Evolutionary conservation across 2,329 filamentous ascomycete species (phyloP).

Genomic region (Cytospora piceae): DNA sequence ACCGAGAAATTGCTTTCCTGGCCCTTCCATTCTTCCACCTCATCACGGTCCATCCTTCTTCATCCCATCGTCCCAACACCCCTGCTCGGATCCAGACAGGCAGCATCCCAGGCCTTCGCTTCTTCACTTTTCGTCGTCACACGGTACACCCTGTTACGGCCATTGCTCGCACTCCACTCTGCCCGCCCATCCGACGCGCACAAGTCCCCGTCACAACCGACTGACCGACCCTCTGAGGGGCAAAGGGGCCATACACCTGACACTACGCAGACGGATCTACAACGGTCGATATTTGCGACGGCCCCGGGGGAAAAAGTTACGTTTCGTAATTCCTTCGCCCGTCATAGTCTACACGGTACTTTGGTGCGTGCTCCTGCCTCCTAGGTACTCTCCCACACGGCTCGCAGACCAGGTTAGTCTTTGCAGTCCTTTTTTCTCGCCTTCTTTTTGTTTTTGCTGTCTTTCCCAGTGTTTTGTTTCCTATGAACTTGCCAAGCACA

Average conservation of each 20-base stretch:
- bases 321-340: slow-evolving; percentile 11
- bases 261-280: slow-evolving; percentile 13
- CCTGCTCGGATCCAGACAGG: slow-evolving; percentile 9
- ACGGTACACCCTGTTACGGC: slow-evolving; percentile 18
- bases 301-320: slow-evolving; percentile 3
- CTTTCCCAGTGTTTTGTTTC: slow-evolving; percentile 11
- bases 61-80: slow-evolving; percentile 7
- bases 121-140: slow-evolving; percentile 19
- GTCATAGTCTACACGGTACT: slow-evolving; percentile 16
- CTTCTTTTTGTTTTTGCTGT: slow-evolving; percentile 6
- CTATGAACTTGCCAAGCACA: not conserved
- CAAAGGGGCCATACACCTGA: slow-evolving; percentile 1
- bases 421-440: not conserved
- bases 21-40: not conserved
- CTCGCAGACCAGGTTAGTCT: slow-evolving; percentile 7
- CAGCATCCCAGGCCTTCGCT: slow-evolving; percentile 20
- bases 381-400: not conserved
- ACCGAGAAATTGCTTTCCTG: not conserved
- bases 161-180: slow-evolving; percentile 14
- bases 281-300: slow-evolving; percentile 15
- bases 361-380: not conserved
- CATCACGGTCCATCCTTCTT: not conserved
- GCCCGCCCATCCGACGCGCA: slow-evolving; percentile 19
- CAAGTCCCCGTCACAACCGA: slow-evolving; percentile 18
- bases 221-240: slow-evolving; percentile 14